Base-by-base conservation (phyloP, 177 flowering plant species). In the Vitis hybrid region DNA sequence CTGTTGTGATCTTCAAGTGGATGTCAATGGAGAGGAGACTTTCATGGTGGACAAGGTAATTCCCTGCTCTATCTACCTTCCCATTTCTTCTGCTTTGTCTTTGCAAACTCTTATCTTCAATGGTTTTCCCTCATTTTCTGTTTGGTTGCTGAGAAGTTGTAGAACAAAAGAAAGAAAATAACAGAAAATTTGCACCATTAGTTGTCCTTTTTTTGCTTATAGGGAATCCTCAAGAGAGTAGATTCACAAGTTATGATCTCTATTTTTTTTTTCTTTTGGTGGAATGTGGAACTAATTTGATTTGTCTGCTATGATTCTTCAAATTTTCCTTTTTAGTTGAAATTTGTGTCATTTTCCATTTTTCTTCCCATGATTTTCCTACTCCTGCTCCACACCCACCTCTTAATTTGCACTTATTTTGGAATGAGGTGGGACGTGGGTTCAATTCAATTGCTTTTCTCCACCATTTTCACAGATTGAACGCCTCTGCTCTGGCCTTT, bases 1-100 rank as follows among this genome's bases (percentile, higher is more conserved):
- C 61, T 74, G 74, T 75, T 84, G 83, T 74, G 78, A 82, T 75
- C 82, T 84, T 58, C 74, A 84, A 72, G 82, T 82, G 66, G 87
- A 84, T 70, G 81, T 84, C 48, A 82, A 84, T 74, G 87, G 87
- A 1, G 83, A 82, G 76, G 82, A 80, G 66, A 78, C 75, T 70
- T 80, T 84, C 81, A 59, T 84, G 72, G 81, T 82, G 54, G 73
- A 80, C 76, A 82, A 76, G 87, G 87, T 84, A 71, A 62, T 51
- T 50, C 65, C 64, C 2, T 46, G 21, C 55, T 60, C 50, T 35
- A 4, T 35, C 46, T 27, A 14, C 15, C 56, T 52, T 52, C 46
- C 9, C 21, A 10, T 40, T 40, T 48, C 11, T 18, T 6, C 16
- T 3, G 15, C 1, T 56, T 66, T 60, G 30, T 18, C 55, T 8